Percentiles rank a stretch among this genome's conserved stretches.
Evolutionary conservation across 129 eudicot species (phyloP).

Genomic region (Helianthus tuberosus): DNA sequence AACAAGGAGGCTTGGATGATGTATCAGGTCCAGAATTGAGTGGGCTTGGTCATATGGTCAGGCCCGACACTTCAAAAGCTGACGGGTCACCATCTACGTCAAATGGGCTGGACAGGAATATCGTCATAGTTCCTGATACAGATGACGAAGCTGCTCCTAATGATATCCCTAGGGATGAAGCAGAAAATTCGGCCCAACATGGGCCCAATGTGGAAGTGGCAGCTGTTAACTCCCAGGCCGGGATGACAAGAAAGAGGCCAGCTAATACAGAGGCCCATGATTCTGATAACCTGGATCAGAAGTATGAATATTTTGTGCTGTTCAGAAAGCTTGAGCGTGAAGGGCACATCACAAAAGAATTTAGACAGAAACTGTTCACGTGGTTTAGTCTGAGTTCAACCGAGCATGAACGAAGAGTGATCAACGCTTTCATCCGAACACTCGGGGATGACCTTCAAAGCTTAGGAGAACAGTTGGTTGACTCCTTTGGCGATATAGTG

Average conservation of each 20-base stretch:
- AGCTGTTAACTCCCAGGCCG: conserved; percentile 52
- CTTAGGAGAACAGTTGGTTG: conserved; percentile 84
- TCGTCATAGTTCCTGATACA: conserved; percentile 56
- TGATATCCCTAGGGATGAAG: conserved; percentile 62
- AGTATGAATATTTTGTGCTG: conserved; percentile 29
- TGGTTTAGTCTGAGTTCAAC: conserved; percentile 92
- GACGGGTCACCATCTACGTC: not conserved
- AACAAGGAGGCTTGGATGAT: too few species aligned
- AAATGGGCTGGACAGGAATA: too few species aligned
- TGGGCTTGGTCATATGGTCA: too few species aligned
- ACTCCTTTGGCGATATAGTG: conserved; percentile 73
- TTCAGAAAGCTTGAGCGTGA: conserved; percentile 78
- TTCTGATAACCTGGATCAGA: conserved; percentile 54
- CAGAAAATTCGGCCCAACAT: conserved; percentile 47
- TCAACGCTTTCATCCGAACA: conserved; percentile 71
- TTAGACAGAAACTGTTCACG: conserved; percentile 70
- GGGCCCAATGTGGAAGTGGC: conserved; percentile 50
- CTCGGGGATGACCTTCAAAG: conserved; percentile 77
- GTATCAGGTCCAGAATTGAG: too few species aligned
- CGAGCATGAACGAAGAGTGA: conserved; percentile 82
- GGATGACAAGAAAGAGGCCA: conserved; percentile 50
- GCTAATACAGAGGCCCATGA: conserved; percentile 56
- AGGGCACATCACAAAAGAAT: conserved; percentile 66
- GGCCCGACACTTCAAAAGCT: conserved; percentile 27
- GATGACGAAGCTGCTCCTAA: conserved; percentile 61